Evolutionary conservation across 2,329 filamentous ascomycete species (phyloP).

Genomic region (Clonostachys sp.): DNA sequence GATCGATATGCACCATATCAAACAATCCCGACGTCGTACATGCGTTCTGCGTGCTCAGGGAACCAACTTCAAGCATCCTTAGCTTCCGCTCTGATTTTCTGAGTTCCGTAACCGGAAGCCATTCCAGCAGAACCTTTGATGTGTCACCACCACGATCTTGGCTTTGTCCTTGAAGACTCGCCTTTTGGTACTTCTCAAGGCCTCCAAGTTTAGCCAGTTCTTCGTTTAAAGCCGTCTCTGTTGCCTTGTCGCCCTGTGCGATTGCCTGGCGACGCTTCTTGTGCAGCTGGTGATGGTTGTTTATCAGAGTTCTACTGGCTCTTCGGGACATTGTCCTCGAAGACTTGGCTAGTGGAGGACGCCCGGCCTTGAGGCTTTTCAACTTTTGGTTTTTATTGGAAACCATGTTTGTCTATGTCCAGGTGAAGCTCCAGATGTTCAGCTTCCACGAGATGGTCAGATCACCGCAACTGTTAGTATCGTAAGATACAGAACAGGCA

Average conservation of each 20-base stretch:
- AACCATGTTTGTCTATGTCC: neutral
- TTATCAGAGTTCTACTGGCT: conserved; percentile 60
- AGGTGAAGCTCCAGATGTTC: too few species aligned
- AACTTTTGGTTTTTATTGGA: conserved; percentile 32
- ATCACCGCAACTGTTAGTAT: too few species aligned
- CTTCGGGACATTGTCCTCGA: conserved; percentile 58
- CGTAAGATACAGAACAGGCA: too few species aligned
- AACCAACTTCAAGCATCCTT: conserved; percentile 82
- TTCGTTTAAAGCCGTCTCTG: conserved; percentile 35
- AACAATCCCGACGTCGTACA: conserved; percentile 72
- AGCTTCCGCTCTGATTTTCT: conserved; percentile 25
- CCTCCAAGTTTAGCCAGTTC: conserved; percentile 57
- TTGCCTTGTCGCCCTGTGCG: conserved; percentile 38
- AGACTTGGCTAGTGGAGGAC: conserved; percentile 50
- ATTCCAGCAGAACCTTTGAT: conserved; percentile 58
- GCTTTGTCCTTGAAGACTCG: conserved; percentile 65
- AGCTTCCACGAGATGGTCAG: too few species aligned
- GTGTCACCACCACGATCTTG: conserved; percentile 64
- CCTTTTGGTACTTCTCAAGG: conserved; percentile 59
- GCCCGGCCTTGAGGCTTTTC: conserved; percentile 41
- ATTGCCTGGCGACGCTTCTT: conserved; percentile 56
- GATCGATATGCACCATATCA: conserved; percentile 77
- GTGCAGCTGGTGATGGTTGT: conserved; percentile 60
- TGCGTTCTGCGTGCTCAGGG: conserved; percentile 78
- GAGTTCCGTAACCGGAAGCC: conserved; percentile 38